Conservation (phyloP, 2,329 filamentous ascomycete species). For the Ophiostoma quercus region DNA sequence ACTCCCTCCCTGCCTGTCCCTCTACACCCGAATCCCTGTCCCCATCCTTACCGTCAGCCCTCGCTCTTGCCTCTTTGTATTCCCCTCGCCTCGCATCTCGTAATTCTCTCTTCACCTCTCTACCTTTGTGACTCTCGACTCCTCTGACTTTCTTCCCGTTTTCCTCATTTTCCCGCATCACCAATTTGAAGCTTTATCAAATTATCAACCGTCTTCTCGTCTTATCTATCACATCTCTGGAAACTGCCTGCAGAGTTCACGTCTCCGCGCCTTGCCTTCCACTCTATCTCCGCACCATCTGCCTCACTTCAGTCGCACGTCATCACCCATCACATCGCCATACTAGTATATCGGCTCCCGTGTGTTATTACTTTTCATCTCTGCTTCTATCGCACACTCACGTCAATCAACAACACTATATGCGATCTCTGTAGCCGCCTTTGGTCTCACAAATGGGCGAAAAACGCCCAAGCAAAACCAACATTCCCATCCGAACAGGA, state of each 20-base stretch:
- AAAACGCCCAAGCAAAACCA: constrained; percentile 6
- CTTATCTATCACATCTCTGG: not conserved
- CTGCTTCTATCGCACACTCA: not conserved
- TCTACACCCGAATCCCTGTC: constrained; percentile 11
- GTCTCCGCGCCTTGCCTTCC: not conserved
- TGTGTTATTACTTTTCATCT: not conserved
- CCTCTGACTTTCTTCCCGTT: not conserved
- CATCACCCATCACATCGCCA: not conserved
- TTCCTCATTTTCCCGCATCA: not conserved
- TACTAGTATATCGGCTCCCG: not conserved
- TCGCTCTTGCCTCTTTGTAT: constrained; percentile 9
- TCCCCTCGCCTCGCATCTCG: not conserved
- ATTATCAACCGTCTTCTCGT: not conserved
- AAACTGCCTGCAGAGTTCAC: not conserved
- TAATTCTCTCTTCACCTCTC: not conserved
- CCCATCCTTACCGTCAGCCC: constrained; percentile 1
- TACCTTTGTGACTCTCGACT: not conserved
- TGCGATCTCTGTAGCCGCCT: not conserved
- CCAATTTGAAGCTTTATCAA: not conserved
- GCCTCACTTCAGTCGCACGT: constrained; percentile 7
- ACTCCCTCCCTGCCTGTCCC: not conserved
- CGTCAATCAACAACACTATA: not conserved
- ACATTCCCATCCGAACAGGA: constrained; percentile 6
- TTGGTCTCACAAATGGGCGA: not conserved
- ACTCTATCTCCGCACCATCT: not conserved